A percentile compares a stretch with the other conserved stretches of the same genome.
Conservation (phyloP, 2,329 filamentous ascomycete genomes). For the Colletotrichum chrysophilum region DNA sequence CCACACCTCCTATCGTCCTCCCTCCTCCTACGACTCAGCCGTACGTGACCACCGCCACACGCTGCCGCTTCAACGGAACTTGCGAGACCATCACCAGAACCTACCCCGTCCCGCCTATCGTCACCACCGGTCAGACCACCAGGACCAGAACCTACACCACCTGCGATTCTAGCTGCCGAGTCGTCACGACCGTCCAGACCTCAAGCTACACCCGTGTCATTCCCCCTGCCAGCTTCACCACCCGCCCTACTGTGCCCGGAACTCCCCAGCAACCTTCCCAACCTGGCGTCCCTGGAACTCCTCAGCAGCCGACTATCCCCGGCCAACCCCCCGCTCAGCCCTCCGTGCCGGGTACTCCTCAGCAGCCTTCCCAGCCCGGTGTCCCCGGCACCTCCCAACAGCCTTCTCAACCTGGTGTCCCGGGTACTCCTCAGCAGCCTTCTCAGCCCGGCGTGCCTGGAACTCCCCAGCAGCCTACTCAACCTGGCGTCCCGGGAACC, state of each 20-base stretch:
- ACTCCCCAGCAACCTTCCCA: neutral
- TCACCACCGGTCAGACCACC: neutral
- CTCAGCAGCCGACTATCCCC: neutral
- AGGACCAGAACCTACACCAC: neutral
- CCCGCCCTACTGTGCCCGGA: neutral
- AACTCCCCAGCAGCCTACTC: neutral
- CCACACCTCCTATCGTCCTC: neutral
- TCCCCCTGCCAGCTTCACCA: neutral
- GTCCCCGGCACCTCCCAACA: neutral
- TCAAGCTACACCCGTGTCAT: neutral
- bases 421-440: neutral
- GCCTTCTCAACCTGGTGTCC: neutral
- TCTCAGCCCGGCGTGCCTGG: neutral
- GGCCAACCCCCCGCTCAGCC: neutral
- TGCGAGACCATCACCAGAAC: neutral
- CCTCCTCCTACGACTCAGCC: neutral
- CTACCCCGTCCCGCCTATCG: neutral
- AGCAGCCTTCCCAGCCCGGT: neutral
- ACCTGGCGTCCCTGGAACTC: neutral
- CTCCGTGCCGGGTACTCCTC: neutral
- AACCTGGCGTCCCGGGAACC: neutral
- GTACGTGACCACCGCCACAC: neutral
- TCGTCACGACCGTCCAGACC: neutral
- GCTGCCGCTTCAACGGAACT: neutral
- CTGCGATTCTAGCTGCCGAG: neutral